Base-by-base conservation (phyloP, 441 rosid genomes). In the Arabidopsis lyrata region DNA sequence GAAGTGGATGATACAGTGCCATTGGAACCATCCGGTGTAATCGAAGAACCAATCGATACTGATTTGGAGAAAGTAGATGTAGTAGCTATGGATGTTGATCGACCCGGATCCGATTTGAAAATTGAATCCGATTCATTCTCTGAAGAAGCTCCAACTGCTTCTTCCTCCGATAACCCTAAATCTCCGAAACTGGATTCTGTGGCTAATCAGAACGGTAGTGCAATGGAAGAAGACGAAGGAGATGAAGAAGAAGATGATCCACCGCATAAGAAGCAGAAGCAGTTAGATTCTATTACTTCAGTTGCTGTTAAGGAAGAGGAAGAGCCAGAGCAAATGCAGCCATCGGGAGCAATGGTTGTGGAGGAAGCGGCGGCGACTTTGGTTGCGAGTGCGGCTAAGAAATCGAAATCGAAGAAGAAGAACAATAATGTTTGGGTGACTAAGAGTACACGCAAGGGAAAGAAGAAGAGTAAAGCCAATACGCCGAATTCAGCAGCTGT, bases 371-470 rank as follows among this genome's bases (percentile, higher is more conserved):
- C 74, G 1, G 52, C 24, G 2, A 68, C 73, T 14, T 62, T 68
- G 15, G 45, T 64, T 14, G 41, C 63, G 3, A 77, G 38, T 42
- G 29, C 78, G 29, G 20, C 79, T 5, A 55, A 79, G 24, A 95
- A 92, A 84, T 67, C 74, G 3, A 92, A 90, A 73, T 84, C 95
- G 14, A 95, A 95, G 98, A 95, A 95, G 85, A 90, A 89, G 85
- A 83, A 78, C 70, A 90, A 88, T 72, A 89, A 87, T 32, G 92
- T 90, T 3, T 92, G 98, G 99, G 88, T 85, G 48, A 85, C 98
- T 1, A 88, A 84, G 79, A 87, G 95, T 15, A 86, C 97, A 5
- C 85, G 98, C 0, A 95, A 92, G 63, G 99, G 98, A 18, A 95
- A 90, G 83, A 95, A 95, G 88, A 95, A 90, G 83, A 78, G 79